phyloP scores from a whole-genome alignment of 306 rosid genomes.

The Fragaria nilgerrensis region DNA sequence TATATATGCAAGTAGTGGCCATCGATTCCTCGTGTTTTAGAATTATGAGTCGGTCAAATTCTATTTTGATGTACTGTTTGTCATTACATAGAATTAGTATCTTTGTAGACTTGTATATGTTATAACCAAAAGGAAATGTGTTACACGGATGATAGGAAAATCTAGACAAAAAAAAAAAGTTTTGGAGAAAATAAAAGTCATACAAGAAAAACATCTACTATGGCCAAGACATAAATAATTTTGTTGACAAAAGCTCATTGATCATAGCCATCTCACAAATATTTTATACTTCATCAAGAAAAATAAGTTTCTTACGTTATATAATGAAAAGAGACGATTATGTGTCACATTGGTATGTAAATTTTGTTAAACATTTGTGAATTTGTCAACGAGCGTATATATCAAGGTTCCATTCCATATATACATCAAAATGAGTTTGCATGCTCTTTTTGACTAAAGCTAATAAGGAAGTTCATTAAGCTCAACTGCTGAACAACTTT shows the following conservation, averaged over 20 bases:
- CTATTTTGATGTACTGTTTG: not conserved
- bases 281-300: no score
- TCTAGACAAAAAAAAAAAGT: no score
- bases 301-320: no score
- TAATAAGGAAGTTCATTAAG: not conserved
- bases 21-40: not conserved
- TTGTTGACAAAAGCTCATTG: no score
- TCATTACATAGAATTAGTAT: not conserved
- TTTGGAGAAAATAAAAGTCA: no score
- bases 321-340: no score
- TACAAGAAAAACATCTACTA: no score
- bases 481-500: not conserved
- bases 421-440: not conserved
- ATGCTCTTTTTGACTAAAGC: not conserved
- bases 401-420: not conserved
- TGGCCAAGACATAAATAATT: no score
- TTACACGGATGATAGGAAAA: no score
- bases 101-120: not conserved
- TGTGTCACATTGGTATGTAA: not conserved
- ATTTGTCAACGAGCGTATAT: not conserved
- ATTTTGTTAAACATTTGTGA: not conserved
- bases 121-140: no score
- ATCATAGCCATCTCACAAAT: no score
- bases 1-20: not conserved
- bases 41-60: not conserved